These are phyloP conservation scores for Madurella fahalii DNA, from an alignment of 2,329 filamentous ascomycete species.

Conservation along the genomic window DNA sequence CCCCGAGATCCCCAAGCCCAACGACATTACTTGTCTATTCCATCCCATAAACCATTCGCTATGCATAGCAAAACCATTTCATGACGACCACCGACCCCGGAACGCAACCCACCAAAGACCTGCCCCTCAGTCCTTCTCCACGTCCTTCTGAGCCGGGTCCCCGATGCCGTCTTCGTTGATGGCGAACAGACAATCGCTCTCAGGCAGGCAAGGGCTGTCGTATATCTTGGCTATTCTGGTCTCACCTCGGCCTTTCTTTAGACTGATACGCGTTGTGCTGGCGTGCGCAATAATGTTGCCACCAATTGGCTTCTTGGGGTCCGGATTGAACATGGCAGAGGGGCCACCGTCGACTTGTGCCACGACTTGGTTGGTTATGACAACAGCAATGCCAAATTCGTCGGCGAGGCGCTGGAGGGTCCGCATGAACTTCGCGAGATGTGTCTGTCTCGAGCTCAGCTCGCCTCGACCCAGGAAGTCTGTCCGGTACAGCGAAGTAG, in stretches of 20 bases:
- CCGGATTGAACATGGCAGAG: slow-evolving; percentile 97
- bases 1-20: slow-evolving; percentile 5
- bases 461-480: slow-evolving; percentile 97
- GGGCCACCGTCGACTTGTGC: slow-evolving; percentile 96
- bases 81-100: not conserved
- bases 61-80: slow-evolving; percentile 8
- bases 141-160: slow-evolving; percentile 90
- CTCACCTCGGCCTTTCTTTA: slow-evolving; percentile 94
- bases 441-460: slow-evolving; percentile 86
- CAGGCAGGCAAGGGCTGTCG: slow-evolving; percentile 92
- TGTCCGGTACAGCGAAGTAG: slow-evolving; percentile 90
- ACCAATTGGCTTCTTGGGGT: slow-evolving; percentile 98
- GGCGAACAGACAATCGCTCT: slow-evolving; percentile 94
- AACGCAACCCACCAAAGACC: not conserved
- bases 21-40: not conserved
- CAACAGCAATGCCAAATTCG: slow-evolving; percentile 92
- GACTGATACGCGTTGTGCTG: slow-evolving; percentile 85
- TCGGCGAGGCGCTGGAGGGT: slow-evolving; percentile 73
- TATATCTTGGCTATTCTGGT: slow-evolving; percentile 99
- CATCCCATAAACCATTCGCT: not conserved
- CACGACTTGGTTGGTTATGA: slow-evolving; percentile 98
- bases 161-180: slow-evolving; percentile 97
- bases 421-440: slow-evolving; percentile 84
- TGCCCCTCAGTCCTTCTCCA: slow-evolving; percentile 63
- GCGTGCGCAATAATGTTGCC: slow-evolving; percentile 99